These are phyloP conservation scores for Cytospora paraplurivora DNA, from an alignment of 2,329 filamentous ascomycete genomes.

Conservation along the genomic window DNA sequence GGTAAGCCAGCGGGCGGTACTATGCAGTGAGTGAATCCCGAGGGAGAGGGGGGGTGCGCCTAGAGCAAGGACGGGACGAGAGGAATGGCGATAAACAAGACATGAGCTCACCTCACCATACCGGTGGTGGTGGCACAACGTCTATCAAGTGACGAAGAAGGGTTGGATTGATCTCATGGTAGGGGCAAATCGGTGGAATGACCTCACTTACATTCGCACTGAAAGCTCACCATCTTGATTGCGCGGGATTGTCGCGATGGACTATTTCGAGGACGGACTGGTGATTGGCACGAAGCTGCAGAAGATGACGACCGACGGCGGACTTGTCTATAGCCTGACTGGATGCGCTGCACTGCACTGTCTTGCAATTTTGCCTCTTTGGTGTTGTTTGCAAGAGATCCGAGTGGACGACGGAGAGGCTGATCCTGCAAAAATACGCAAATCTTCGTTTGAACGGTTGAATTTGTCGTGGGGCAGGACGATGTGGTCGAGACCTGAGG, in stretches of 20 bases:
- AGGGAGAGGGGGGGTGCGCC: conserved; percentile 20
- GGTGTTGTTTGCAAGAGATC: conserved; percentile 15
- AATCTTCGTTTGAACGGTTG: background rate
- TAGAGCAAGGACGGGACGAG: conserved; percentile 19
- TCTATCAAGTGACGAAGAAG: conserved; percentile 22
- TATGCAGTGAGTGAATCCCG: background rate
- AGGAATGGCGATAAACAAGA: conserved; percentile 14
- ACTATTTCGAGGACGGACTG: conserved; percentile 14
- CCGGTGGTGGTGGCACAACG: conserved; percentile 16
- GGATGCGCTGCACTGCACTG: conserved; percentile 19
- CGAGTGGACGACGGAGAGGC: conserved; percentile 17
- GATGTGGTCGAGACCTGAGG: background rate
- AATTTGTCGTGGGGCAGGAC: conserved; percentile 5
- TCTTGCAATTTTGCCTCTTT: conserved; percentile 20
- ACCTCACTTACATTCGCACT: conserved; percentile 27
- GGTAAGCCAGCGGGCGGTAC: conserved; percentile 19
- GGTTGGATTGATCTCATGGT: conserved; percentile 21
- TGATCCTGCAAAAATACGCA: conserved; percentile 4
- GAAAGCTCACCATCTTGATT: conserved; percentile 28
- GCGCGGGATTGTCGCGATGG: conserved; percentile 12
- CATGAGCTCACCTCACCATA: conserved; percentile 26
- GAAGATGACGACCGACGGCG: conserved; percentile 26
- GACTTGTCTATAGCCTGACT: conserved; percentile 23
- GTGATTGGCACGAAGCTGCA: conserved; percentile 28
- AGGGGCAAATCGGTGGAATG: conserved; percentile 1